phyloP scores from a whole-genome alignment of 176 grass and related monocot genomes.

The Eremochloa ophiuroides region DNA sequence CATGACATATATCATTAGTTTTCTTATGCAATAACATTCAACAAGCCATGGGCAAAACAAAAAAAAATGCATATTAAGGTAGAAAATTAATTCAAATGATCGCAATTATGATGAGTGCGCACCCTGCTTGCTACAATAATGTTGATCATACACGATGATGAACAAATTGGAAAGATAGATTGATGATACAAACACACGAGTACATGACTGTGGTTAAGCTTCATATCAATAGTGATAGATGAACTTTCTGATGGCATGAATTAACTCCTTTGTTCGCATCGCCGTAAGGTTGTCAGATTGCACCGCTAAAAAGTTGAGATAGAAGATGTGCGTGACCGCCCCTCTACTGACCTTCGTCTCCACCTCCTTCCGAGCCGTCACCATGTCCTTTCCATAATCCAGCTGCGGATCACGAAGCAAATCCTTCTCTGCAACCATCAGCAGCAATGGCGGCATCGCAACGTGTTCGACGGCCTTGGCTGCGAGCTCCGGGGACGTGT shows the following conservation, averaged over 20 bases:
- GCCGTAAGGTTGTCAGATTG: slow-evolving; percentile 19
- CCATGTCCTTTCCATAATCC: slow-evolving; percentile 36
- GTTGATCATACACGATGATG: neutral
- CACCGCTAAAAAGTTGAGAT: slow-evolving; percentile 37
- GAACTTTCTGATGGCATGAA: slow-evolving; percentile 23
- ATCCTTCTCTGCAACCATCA: slow-evolving; percentile 33
- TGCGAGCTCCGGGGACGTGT: slow-evolving; percentile 18
- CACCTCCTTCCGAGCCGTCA: neutral
- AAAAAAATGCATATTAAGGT: neutral
- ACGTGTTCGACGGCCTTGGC: slow-evolving; percentile 14
- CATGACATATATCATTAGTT: too few species aligned
- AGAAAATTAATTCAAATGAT: neutral
- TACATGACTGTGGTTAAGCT: neutral
- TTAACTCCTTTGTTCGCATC: slow-evolving; percentile 4
- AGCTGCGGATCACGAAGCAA: slow-evolving; percentile 35
- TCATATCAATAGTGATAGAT: neutral
- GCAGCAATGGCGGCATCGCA: slow-evolving; percentile 22
- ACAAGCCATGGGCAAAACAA: neutral
- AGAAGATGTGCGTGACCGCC: slow-evolving; percentile 28
- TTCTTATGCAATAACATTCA: neutral
- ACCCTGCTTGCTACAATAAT: neutral
- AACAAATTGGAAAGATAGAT: neutral
- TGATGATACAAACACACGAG: neutral
- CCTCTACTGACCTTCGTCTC: slow-evolving; percentile 9
- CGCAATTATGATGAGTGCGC: neutral